Percentiles rank a stretch among this genome's conserved stretches.
These are phyloP conservation scores for Pseudogymnoascus sp. DNA, from an alignment of 2,329 filamentous ascomycete genomes.

Conservation along the genomic window DNA sequence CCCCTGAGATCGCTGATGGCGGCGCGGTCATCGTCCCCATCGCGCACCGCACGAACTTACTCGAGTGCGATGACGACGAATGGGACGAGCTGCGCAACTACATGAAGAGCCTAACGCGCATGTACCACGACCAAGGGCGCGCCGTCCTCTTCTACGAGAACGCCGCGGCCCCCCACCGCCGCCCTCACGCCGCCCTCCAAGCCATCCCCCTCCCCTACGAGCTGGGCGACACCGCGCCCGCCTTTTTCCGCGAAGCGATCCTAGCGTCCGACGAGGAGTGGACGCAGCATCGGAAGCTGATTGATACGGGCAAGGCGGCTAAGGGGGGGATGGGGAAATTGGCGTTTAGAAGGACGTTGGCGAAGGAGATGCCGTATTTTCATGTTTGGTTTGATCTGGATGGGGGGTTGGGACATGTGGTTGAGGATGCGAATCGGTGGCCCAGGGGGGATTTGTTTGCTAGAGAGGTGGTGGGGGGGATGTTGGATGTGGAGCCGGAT, in stretches of 20 bases:
- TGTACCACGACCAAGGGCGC: conserved; percentile 89
- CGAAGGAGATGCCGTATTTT: conserved; percentile 97
- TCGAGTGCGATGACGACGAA: conserved; percentile 98
- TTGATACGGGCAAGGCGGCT: conserved; percentile 66
- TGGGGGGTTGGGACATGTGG: conserved; percentile 83
- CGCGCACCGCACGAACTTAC: conserved; percentile 75
- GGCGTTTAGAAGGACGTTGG: conserved; percentile 74
- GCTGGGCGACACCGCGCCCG: conserved; percentile 83
- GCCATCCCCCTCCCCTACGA: conserved; percentile 84
- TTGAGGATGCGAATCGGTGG: conserved; percentile 81
- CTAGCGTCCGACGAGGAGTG: conserved; percentile 83
- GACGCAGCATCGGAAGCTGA: conserved; percentile 90
- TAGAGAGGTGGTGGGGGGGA: conserved; percentile 82
- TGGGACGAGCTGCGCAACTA: conserved; percentile 99
- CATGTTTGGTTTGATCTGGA: conserved; percentile 94
- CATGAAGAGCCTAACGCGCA: conserved; percentile 89
- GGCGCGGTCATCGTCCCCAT: conserved; percentile 85
- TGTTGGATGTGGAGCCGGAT: conserved; percentile 75
- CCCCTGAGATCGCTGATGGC: conserved; percentile 77
- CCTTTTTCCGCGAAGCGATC: conserved; percentile 94
- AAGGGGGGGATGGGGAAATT: conserved; percentile 62
- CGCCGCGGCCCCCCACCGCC: conserved; percentile 70
- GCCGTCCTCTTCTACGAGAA: conserved; percentile 98
- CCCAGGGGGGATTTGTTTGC: conserved; percentile 89
- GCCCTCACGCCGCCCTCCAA: conserved; percentile 76